Base-by-base conservation (phyloP, 331 rosid genomes). In the Malus hybrid region DNA sequence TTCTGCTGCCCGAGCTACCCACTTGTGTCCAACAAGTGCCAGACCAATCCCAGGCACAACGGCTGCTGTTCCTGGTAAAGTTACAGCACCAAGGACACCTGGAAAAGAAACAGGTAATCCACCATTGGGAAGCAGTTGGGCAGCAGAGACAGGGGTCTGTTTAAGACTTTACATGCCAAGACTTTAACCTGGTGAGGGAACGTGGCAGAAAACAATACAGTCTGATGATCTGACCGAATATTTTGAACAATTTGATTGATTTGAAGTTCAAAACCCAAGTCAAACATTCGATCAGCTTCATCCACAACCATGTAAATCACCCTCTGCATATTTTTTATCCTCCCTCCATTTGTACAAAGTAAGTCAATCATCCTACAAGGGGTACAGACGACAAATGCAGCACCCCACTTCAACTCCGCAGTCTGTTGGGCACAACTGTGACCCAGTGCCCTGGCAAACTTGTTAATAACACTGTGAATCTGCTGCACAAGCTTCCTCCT, bases 351-450 rank as follows among this genome's bases (percentile, higher is more conserved):
- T 60, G 98, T 93, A 82, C 98, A 91, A 7, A 93, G 85, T 85
- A 93, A 89, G 79, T 91, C 98, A 78, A 93, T 93, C 98, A 93
- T 89, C 82, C 97, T 91, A 65, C 98, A 93, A 1, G 96, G 97
- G 9, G 98, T 93, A 86, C 98, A 93, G 72, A 91, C 98, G 36
- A 93, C 97, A 75, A 93, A 87, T 86, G 91, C 98, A 32, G 98
- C 70, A 66, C 98, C 98, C 32, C 93, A 93, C 87, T 91, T 91
- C 88, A 93, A 82, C 78, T 93, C 97, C 79, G 96, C 91, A 28
- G 89, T 93, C 84, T 93, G 98, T 81, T 91, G 97, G 46, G 98
- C 98, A 84, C 98, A 91, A 83, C 90, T 83, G 26, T 89, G 80
- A 72, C 97, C 96, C 78, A 93, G 50, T 34, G 78, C 93, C 84